Evolutionary conservation across 2,329 filamentous ascomycete genomes (phyloP).

Genomic region (Penicillium carneum): DNA sequence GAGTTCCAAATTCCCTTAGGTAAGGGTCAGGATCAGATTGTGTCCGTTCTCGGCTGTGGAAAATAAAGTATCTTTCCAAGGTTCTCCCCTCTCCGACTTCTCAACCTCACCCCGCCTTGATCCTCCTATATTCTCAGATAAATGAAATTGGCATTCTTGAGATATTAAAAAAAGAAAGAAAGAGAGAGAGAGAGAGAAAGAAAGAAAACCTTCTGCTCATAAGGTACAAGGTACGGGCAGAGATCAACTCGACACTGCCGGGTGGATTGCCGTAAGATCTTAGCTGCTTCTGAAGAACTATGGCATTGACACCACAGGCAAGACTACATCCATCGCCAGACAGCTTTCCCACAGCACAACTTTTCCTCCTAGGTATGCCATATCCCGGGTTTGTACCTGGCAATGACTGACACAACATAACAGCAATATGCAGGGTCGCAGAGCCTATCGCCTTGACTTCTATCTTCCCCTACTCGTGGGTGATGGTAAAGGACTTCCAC

Average conservation of each 20-base stretch:
- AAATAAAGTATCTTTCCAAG: background rate
- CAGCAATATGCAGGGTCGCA: conserved; percentile 89
- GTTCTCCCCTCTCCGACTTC: background rate
- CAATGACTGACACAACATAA: background rate
- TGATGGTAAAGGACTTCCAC: conserved; percentile 77
- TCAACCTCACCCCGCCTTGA: background rate
- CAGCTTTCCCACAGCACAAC: conserved; percentile 80
- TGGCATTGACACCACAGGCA: conserved; percentile 67
- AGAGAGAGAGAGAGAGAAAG: background rate
- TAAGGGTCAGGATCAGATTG: background rate
- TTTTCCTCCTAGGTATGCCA: conserved; percentile 80
- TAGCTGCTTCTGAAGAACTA: conserved; percentile 57
- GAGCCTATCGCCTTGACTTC: conserved; percentile 92
- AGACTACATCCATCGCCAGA: conserved; percentile 65
- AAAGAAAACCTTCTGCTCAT: background rate
- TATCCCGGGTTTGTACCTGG: background rate
- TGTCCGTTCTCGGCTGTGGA: conserved; percentile 6
- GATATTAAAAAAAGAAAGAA: background rate
- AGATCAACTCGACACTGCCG: conserved; percentile 22
- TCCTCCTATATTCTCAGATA: no score
- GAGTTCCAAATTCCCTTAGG: background rate
- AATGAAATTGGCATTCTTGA: background rate
- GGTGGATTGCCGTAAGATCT: conserved; percentile 60
- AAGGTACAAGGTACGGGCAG: conserved; percentile 2
- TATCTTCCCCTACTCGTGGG: conserved; percentile 91